phyloP scores from a whole-genome alignment of 208 protist species.

The Leishmania aethiopica region DNA sequence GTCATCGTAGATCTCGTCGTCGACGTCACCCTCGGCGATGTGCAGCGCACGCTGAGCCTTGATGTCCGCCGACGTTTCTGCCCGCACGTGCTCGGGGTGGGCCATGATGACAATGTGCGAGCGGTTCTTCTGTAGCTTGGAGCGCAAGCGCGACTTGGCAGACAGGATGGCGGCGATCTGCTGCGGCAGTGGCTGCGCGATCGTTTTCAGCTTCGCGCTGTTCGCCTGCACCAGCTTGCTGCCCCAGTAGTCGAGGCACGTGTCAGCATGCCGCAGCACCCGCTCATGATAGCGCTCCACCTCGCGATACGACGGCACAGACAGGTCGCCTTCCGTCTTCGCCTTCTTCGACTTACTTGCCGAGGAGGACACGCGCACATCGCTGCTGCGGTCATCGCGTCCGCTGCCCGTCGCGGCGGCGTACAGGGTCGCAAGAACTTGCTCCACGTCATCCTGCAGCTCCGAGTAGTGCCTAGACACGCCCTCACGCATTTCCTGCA shows the following conservation, averaged over 20 bases:
- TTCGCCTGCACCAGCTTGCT: conserved; percentile 64
- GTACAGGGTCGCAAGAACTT: conserved; percentile 30
- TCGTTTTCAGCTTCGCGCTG: conserved; percentile 60
- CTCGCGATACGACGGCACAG: conserved; percentile 16
- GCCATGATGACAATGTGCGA: conserved; percentile 69
- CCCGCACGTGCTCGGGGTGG: conserved; percentile 66
- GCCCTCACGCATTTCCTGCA: conserved; percentile 22
- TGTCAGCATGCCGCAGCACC: conserved; percentile 47
- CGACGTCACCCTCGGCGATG: conserved; percentile 79
- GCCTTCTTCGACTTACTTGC: conserved; percentile 7
- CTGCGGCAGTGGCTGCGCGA: conserved; percentile 73
- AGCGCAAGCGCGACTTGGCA: conserved; percentile 57
- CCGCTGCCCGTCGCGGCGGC: conserved; percentile 13
- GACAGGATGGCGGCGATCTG: conserved; percentile 79
- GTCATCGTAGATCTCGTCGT: conserved; percentile 86
- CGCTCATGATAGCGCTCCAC: conserved; percentile 45
- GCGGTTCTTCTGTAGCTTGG: conserved; percentile 77
- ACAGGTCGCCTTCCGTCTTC: conserved; percentile 4
- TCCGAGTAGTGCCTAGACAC: conserved; percentile 27
- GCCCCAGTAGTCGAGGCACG: conserved; percentile 78
- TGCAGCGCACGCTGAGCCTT: conserved; percentile 62
- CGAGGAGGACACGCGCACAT: background rate
- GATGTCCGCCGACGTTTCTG: conserved; percentile 31
- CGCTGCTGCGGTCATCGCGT: background rate
- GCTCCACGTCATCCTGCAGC: conserved; percentile 35